Conservation (phyloP, 371 early-diverging fungal species). For the Syncephalis fuscata region DNA sequence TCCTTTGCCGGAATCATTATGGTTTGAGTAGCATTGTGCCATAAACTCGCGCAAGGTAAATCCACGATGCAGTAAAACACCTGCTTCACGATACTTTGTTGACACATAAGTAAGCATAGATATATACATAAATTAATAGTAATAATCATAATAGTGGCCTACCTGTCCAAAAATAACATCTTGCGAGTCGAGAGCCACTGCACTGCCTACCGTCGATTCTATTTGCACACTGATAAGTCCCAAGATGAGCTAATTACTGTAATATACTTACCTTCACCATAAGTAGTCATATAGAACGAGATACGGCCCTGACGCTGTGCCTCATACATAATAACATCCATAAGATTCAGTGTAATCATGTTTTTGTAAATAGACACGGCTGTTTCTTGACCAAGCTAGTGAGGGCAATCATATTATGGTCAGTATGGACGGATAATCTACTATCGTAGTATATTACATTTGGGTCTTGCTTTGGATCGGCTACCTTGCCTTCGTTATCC, state of each 20-base stretch:
- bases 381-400: conserved; percentile 50
- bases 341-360: conserved; percentile 77
- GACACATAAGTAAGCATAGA: background rate
- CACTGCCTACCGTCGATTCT: conserved; percentile 31
- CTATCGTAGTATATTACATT: conserved; percentile 15
- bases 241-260: too few relatives aligned
- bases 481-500: conserved; percentile 70
- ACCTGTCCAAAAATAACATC: conserved; percentile 89
- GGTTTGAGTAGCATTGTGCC: conserved; percentile 92
- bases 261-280: conserved; percentile 93
- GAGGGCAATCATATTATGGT: too few relatives aligned
- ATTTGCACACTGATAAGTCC: too few relatives aligned
- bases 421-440: conserved; percentile 3
- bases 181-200: conserved; percentile 66
- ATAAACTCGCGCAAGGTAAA: conserved; percentile 85
- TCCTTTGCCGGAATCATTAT: conserved; percentile 79
- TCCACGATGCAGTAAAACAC: conserved; percentile 83
- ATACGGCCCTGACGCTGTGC: conserved; percentile 97
- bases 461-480: conserved; percentile 58
- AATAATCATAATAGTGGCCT: conserved; percentile 4
- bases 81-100: conserved; percentile 95
- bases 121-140: background rate
- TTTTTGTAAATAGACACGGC: conserved; percentile 67
- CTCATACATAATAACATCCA: conserved; percentile 91
- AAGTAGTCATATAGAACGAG: conserved; percentile 95